These are phyloP conservation scores for Physcomitrium patens DNA, from an alignment of 225 moss, liverwort and hornwort species.

Conservation along the genomic window DNA sequence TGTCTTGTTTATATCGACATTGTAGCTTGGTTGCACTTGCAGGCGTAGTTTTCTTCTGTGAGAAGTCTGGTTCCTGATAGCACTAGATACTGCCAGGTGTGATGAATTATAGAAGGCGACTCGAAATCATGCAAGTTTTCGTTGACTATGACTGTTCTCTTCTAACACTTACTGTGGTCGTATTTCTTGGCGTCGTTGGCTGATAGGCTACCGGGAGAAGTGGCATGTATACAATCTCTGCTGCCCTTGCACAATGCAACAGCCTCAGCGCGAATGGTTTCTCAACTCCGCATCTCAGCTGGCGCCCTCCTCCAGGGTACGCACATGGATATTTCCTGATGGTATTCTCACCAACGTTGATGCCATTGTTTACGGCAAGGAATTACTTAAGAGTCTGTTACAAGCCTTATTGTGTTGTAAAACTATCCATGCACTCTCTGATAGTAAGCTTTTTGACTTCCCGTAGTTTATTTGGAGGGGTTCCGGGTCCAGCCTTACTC, in stretches of 20 bases:
- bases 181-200: background rate
- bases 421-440: constrained; percentile 2
- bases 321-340: constrained; percentile 92
- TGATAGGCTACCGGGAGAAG: constrained; percentile 73
- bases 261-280: constrained; percentile 75
- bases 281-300: constrained; percentile 70
- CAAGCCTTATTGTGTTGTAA: background rate
- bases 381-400: background rate
- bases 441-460: background rate
- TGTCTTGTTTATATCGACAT: too few species aligned
- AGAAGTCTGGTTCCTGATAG: background rate
- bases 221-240: constrained; percentile 69
- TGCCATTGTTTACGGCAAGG: constrained; percentile 22
- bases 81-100: background rate
- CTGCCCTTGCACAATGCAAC: constrained; percentile 77
- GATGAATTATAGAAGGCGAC: background rate
- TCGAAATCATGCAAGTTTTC: background rate
- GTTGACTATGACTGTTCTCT: background rate
- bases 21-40: background rate
- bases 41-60: background rate
- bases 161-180: background rate
- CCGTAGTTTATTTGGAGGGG: too few species aligned
- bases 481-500: too few species aligned
- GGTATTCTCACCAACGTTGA: constrained; percentile 46
- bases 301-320: constrained; percentile 87